A percentile compares a stretch with the other conserved stretches of the same genome.
Evolutionary conservation across 2,329 filamentous ascomycete genomes (phyloP).

Genomic region (Ceratocystiopsis brevicomis): DNA sequence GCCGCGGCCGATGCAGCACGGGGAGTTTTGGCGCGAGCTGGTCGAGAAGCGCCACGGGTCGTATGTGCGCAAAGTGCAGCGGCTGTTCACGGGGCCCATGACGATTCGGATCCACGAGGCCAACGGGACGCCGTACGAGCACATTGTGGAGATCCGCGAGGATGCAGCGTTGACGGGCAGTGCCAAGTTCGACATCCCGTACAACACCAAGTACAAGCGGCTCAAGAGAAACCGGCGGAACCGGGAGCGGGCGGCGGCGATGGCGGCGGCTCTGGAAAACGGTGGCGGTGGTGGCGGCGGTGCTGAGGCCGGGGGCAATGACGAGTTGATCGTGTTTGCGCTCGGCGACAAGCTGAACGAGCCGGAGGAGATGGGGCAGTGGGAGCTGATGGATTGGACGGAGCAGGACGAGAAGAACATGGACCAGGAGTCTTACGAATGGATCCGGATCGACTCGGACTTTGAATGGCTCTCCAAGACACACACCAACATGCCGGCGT

Average conservation of each 20-base stretch:
- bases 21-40: conserved; percentile 66
- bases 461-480: conserved; percentile 94
- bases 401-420: conserved; percentile 75
- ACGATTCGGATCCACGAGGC: conserved; percentile 96
- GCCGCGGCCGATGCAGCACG: conserved; percentile 40
- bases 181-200: conserved; percentile 78
- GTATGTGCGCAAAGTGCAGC: conserved; percentile 39
- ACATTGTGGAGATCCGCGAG: conserved; percentile 90
- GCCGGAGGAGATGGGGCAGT: conserved; percentile 62
- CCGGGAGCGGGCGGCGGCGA: conserved; percentile 54
- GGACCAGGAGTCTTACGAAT: conserved; percentile 93
- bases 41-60: conserved; percentile 60
- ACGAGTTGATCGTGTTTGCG: conserved; percentile 63
- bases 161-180: conserved; percentile 39
- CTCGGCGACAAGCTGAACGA: conserved; percentile 77
- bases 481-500: conserved; percentile 63
- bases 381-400: conserved; percentile 78
- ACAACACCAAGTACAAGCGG: conserved; percentile 98
- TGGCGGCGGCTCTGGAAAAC: conserved; percentile 27
- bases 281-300: conserved; percentile 13
- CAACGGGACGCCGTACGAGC: conserved; percentile 93
- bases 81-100: conserved; percentile 76
- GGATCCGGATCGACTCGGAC: conserved; percentile 94
- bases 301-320: conserved; percentile 33
- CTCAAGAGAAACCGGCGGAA: conserved; percentile 73